Evolutionary conservation across 2,329 filamentous ascomycete genomes (phyloP).

Genomic region (Ophiocordyceps robertsii): DNA sequence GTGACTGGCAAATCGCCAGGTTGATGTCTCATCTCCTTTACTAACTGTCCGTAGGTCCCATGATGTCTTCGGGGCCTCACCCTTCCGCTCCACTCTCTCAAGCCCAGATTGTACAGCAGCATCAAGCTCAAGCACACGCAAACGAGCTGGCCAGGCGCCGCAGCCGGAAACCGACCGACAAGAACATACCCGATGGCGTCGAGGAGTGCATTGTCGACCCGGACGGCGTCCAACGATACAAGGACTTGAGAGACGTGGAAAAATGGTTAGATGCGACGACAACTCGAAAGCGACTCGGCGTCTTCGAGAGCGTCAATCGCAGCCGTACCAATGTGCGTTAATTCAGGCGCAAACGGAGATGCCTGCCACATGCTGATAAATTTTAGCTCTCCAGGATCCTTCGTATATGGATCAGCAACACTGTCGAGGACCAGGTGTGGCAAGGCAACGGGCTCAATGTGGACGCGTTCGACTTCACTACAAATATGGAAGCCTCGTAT

Average conservation of each 20-base stretch:
- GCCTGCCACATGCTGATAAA: conserved; percentile 5
- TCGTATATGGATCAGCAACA: conserved; percentile 91
- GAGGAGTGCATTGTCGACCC: conserved; percentile 65
- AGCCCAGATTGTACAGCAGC: conserved; percentile 37
- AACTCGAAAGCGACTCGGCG: conserved; percentile 85
- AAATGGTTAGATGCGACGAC: conserved; percentile 81
- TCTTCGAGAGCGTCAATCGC: conserved; percentile 25
- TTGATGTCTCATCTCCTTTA: background rate
- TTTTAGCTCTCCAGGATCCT: conserved; percentile 63
- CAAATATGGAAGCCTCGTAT: conserved; percentile 66
- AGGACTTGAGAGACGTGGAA: conserved; percentile 74
- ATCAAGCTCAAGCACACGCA: conserved; percentile 37
- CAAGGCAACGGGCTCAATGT: conserved; percentile 57
- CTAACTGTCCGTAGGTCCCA: conserved; percentile 28
- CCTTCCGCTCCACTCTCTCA: conserved; percentile 37
- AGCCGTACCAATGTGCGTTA: conserved; percentile 51
- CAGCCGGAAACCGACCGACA: conserved; percentile 85
- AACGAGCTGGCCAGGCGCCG: conserved; percentile 63
- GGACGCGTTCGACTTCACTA: conserved; percentile 71
- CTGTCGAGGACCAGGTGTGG: conserved; percentile 88
- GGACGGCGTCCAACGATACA: conserved; percentile 72
- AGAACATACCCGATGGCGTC: conserved; percentile 81
- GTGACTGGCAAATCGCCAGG: no score
- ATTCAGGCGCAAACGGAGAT: background rate
- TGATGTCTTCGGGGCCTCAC: conserved; percentile 41